These are phyloP conservation scores for Lepidium africanum DNA, from an alignment of 345 rosid genomes.

Conservation along the genomic window DNA sequence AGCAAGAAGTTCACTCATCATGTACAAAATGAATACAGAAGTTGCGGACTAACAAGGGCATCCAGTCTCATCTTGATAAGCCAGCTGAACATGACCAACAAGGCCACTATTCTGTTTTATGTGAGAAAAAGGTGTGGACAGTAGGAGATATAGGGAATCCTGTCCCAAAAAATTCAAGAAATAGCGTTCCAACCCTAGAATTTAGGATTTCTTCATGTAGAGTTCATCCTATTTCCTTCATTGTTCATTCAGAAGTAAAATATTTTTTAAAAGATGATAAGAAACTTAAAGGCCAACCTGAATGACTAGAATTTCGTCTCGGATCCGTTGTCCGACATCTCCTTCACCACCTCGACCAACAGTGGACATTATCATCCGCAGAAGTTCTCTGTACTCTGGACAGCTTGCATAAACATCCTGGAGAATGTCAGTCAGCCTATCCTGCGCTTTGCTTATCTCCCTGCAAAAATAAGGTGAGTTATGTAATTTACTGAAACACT, in stretches of 20 bases:
- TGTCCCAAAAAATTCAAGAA: neutral
- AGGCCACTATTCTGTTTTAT: conserved; percentile 3
- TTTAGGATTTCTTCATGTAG: neutral
- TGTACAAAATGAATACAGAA: conserved; percentile 5
- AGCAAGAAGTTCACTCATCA: conserved; percentile 2
- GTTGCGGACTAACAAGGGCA: neutral
- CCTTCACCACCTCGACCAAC: conserved; percentile 99
- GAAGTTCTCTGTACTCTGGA: conserved; percentile 67
- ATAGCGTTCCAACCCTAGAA: neutral
- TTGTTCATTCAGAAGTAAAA: neutral
- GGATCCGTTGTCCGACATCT: conserved; percentile 98
- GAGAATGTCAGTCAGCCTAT: conserved; percentile 79
- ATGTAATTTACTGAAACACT: neutral
- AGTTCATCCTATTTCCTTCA: neutral
- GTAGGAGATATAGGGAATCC: neutral
- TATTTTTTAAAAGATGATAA: neutral
- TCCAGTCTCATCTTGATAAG: neutral
- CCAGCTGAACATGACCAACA: neutral
- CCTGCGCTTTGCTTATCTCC: conserved; percentile 95
- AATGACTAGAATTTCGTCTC: conserved; percentile 93
- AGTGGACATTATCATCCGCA: conserved; percentile 85
- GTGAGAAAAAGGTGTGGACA: neutral
- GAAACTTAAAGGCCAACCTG: conserved; percentile 51
- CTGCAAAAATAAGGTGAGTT: conserved; percentile 38
- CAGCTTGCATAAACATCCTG: conserved; percentile 47